These are phyloP conservation scores for Puccinia triticina DNA, from an alignment of 1,284 basidiomycete genomes.

Conservation along the genomic window DNA sequence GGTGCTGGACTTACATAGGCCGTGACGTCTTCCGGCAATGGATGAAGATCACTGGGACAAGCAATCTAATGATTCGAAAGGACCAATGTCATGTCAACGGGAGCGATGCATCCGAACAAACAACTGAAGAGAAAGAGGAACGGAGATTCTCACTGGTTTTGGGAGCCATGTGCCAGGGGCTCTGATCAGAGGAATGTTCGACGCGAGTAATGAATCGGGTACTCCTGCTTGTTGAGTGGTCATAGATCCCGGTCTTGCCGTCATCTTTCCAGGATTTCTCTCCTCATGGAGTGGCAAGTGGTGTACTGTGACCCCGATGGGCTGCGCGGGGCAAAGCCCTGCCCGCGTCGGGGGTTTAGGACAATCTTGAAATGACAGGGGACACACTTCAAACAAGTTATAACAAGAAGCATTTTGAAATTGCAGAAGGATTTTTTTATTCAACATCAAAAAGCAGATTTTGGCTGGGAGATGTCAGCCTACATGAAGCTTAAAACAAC, in stretches of 20 bases:
- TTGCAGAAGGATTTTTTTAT: no score
- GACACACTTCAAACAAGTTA: no score
- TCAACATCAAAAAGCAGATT: no score
- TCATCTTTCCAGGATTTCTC: neutral
- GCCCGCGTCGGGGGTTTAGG: no score
- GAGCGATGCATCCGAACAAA: neutral
- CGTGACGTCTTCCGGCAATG: constrained; percentile 46
- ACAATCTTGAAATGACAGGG: no score
- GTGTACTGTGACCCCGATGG: no score
- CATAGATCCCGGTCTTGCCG: constrained; percentile 5
- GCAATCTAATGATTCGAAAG: constrained; percentile 20
- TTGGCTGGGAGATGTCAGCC: no score
- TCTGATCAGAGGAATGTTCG: constrained; percentile 43
- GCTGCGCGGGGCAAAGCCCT: no score
- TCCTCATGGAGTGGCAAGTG: neutral
- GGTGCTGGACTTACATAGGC: constrained; percentile 27
- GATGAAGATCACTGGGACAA: constrained; percentile 46
- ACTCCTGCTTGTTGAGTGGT: constrained; percentile 11
- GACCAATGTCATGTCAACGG: neutral
- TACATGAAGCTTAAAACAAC: no score
- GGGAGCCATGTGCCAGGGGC: constrained; percentile 51
- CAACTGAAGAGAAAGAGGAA: neutral
- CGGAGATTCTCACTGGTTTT: constrained; percentile 41
- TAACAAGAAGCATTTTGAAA: no score
- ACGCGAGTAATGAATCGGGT: neutral